Evolutionary conservation across 192 early-diverging fungal genomes (phyloP), one percentile per base, ranked within the genome.

Genomic region (Backusella circina): DNA sequence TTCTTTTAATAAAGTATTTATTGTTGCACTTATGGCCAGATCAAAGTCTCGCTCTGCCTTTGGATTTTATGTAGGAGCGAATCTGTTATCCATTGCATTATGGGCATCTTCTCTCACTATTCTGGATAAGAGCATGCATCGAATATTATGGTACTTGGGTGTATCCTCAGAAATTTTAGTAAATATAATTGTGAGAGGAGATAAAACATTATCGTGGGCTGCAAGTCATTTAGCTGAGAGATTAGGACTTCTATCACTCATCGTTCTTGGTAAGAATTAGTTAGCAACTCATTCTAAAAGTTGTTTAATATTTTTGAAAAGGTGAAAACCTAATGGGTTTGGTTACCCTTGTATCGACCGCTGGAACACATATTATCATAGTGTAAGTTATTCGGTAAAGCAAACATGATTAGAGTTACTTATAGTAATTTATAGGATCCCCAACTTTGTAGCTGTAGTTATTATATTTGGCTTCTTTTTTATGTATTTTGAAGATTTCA

Each of bases 401-500:
- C 10, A 76, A 15, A 57, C 3, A n/a, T n/a, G 10, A 26, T 26
- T 1, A 36, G 9, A 16, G 1, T 44, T 44, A 71, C 13, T 64
- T 10, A 39, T 18, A 51, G 2, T 13, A 28, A 36, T 44, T 5
- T 31, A 16, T 57, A 79, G 73, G 3, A 41, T 72, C 4, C 78
- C 84, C 38, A 77, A 81, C 75, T 83, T 86, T 38, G 81, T 86
- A 68, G 84, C 85, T 23, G 84, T 86, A 15, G 78, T 79, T 10
- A 74, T 86, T 44, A 80, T 86, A 33, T 83, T 84, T 74, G 84
- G 85, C 8, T 83, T 84, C 36, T 86, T 84, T 70, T 86, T 86
- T 69, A 73, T 84, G 47, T 86, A 86, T 54, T 86, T 86, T 83
- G 85, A 86, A 30, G 84, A 86, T 36, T 86, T 84, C 36, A 82